Base-by-base conservation (phyloP, 1,284 basidiomycete genomes). In the Rhodotorula sp. region DNA sequence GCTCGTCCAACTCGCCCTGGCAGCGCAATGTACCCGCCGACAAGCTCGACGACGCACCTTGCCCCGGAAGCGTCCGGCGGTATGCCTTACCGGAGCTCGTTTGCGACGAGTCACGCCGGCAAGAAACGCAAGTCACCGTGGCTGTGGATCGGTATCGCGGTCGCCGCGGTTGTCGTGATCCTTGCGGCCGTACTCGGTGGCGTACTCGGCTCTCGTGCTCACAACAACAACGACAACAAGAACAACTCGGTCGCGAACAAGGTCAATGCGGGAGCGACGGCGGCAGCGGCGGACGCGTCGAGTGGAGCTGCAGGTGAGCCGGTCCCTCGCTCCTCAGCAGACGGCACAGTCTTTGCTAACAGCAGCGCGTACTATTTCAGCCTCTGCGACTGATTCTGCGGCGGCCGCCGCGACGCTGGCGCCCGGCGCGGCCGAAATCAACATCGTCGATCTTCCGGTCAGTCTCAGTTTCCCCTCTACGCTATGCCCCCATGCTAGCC, bases 131-230 rank as follows among this genome's bases (percentile, higher is more conserved):
- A 49, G 26, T 42, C 22, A 24, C 29, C 46, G 10, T 69, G 67
- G 67, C 7, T 64, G 20, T 68, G 64, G 70, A 49, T 75, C 57
- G 53, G 59, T 15, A 61, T 33, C 2, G 58, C 62, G 15, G 30
- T 67, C 42, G 46, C 62, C 29, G 66, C 67, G 2, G 33, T 71
- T 51, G 45, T 62, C 17, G 62, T 76, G 10, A 70, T 76, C 54
- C 62, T 72, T 42, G 72, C 56, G 1, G 75, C 72, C 37, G 75
- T 74, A 6, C 53, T 76, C n/a, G 71, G 71, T 6, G 74, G 73
- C 4, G 71, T 76, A 2, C 42, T 76, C 37, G 75, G 75, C 48
- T 67, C 61, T 30, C 46, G 75, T 1, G 67, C 68, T 3, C 65
- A 63, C 24, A 65, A 67, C 42, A 51, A 69, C 60, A 46, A 55